These are phyloP conservation scores for Aspergillus persii DNA, from an alignment of 2,329 filamentous ascomycete genomes.

Conservation along the genomic window DNA sequence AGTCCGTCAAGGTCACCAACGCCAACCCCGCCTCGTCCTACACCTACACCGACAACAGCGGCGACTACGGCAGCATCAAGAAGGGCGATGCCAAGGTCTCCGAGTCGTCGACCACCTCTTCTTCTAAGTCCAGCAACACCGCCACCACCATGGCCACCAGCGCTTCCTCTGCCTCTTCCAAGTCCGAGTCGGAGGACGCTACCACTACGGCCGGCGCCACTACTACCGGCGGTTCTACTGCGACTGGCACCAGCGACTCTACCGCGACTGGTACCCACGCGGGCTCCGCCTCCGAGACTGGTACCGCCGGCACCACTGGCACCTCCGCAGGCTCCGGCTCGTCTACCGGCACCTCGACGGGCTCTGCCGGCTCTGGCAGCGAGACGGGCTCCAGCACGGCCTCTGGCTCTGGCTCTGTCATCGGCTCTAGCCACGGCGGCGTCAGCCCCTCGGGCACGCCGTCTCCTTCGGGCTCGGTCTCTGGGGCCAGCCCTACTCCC, in stretches of 20 bases:
- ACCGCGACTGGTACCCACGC: background rate
- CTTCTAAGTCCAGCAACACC: background rate
- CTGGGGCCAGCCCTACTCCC: constrained; percentile 20
- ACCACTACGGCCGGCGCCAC: background rate
- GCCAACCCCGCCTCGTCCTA: constrained; percentile 55
- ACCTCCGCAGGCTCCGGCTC: constrained; percentile 10
- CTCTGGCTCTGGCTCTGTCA: constrained; percentile 14
- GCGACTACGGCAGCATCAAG: constrained; percentile 64
- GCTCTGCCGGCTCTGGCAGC: background rate
- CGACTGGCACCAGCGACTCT: background rate
- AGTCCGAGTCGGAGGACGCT: background rate
- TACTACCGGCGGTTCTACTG: background rate
- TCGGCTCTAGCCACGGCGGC: constrained; percentile 4
- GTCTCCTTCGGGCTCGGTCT: constrained; percentile 14
- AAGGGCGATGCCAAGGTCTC: constrained; percentile 13
- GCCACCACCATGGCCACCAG: background rate
- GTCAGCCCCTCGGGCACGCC: background rate
- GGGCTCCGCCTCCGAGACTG: constrained; percentile 12
- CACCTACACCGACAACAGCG: constrained; percentile 60
- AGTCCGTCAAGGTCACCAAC: constrained; percentile 56
- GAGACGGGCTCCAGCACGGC: constrained; percentile 4
- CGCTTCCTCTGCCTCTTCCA: background rate
- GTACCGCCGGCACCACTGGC: constrained; percentile 2
- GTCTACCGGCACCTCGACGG: constrained; percentile 5
- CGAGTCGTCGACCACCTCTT: constrained; percentile 8